Evolutionary conservation across 352 stramenopile genomes (phyloP), one percentile per base, ranked within the genome.

Genomic region (Globisporangium ultimum): DNA sequence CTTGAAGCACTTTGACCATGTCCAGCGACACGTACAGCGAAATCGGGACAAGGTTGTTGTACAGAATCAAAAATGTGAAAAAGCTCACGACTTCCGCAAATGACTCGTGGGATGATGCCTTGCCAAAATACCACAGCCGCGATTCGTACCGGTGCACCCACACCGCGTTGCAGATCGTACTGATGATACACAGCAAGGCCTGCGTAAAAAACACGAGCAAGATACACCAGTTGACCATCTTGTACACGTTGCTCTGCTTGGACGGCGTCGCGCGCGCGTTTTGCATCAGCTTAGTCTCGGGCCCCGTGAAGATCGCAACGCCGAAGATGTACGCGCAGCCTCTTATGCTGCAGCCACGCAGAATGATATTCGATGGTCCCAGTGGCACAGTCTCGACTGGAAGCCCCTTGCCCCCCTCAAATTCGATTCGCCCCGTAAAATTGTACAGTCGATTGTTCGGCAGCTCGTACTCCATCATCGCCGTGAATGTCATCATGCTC

Each of bases 21-120:
- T 98, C 92, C 15, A 99, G 80, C 14, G 94, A 98, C 15, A 99
- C 95, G 73, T 99, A 99, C 9, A 99, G 72, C 70, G 89, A 98
- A 47, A 99, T 91, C 22, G 97, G 97, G n/a, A 99, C 88, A 55
- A 99, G 92, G 63, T 98, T 98, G 73, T 88, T 97, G 71, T 97
- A 96, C 48, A 99, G 73, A 36, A 98, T 97, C 21, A 99, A 74
- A 66, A 98, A 99, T n/a, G 89, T 93, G 56, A 97, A 96, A 48
- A 96, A 95, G 49, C 76, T 91, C 55, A 97, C 88, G 18, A 96
- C 53, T 48, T 78, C 68, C 13, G 48, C 56, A 13, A 65, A 53
- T 1, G 65, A 62, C 1, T 54, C 56, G 13, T 45, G 54, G 11
- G 52, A 47, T 28, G 70, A 52, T 2, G 46, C 34, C 4, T 55